Evolutionary conservation across 208 protist species (phyloP), one percentile per base, ranked within the genome.

Genomic region (Acanthamoeba culbertsoni): DNA sequence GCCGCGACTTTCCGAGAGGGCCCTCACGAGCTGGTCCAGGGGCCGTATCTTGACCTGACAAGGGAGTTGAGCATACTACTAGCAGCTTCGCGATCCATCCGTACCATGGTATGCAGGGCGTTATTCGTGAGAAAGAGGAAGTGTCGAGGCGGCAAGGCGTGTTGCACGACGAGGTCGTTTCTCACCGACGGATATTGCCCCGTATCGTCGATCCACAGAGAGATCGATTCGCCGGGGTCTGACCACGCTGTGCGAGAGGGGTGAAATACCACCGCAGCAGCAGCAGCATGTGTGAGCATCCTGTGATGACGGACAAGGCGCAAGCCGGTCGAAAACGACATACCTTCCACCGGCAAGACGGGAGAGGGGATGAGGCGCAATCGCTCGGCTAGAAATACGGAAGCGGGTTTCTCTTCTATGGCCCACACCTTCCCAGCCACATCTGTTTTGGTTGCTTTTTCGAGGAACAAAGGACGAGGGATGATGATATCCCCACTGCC

Each of bases 121-220:
- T n/a, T 82, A 31, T 93, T 94, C 28, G 71, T 93, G 48, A 94
- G 82, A 65, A 63, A 86, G 35, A 94, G 40, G n/a, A 93, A 93
- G 26, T 93, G 89, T 28, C 93, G 73, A 37, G 59, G 62, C 10
- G 93, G 93, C 48, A 77, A 37, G 5, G 59, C 33, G 28, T 94
- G 86, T 55, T 93, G 82, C 23, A 88, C n/a, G 8, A 53, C 63
- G 14, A 94, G 18, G 40, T 94, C 93, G 43, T 93, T 93, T 10
- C 75, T 35, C 55, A 53, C 1, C 86, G 35, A 6, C 2, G 75
- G 75, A 6, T 31, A 86, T n/a, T 90, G 31, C 12, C 23, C n/a
- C 12, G 48, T 57, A 46, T 53, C 28, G 53, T 57, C 45, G 55
- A 65, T n/a, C 79, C 55, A 51, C 86, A 93, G 42, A 48, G 48